phyloP scores from a whole-genome alignment of 139 green algal species.

The Chlorella sp. region DNA sequence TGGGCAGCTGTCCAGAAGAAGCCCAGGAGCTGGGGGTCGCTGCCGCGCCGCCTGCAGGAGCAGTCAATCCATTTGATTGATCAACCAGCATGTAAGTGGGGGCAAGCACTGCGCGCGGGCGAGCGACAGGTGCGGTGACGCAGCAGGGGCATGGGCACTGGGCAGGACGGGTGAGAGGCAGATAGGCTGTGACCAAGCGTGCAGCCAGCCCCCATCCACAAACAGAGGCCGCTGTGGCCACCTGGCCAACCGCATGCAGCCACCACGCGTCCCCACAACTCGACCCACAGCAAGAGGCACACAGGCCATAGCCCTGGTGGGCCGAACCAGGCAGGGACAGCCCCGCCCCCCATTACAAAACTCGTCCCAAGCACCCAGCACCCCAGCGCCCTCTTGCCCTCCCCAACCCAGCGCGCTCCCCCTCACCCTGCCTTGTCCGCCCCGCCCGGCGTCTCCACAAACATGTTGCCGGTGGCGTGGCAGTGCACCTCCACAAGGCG shows the following conservation, averaged over 20 bases:
- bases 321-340: not conserved
- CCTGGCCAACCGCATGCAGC: not conserved
- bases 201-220: too few species aligned
- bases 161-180: not conserved
- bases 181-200: too few species aligned
- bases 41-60: constrained; percentile 3
- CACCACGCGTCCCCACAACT: not conserved
- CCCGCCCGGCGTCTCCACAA: constrained; percentile 29
- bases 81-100: too few species aligned
- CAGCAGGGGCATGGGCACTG: not conserved
- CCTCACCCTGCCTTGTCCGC: constrained; percentile 29
- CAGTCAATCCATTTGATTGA: too few species aligned
- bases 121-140: not conserved
- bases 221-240: too few species aligned
- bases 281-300: not conserved
- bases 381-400: not conserved
- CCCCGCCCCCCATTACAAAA: too few species aligned
- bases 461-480: constrained; percentile 40
- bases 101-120: not conserved
- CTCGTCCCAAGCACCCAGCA: not conserved
- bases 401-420: not conserved
- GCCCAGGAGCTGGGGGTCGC: constrained; percentile 26
- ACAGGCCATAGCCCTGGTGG: not conserved
- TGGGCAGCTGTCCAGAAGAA: constrained; percentile 48
- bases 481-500: constrained; percentile 36